Evolutionary conservation across 163 green algal species (phyloP).

Genomic region (Prototheca stagnorum): DNA sequence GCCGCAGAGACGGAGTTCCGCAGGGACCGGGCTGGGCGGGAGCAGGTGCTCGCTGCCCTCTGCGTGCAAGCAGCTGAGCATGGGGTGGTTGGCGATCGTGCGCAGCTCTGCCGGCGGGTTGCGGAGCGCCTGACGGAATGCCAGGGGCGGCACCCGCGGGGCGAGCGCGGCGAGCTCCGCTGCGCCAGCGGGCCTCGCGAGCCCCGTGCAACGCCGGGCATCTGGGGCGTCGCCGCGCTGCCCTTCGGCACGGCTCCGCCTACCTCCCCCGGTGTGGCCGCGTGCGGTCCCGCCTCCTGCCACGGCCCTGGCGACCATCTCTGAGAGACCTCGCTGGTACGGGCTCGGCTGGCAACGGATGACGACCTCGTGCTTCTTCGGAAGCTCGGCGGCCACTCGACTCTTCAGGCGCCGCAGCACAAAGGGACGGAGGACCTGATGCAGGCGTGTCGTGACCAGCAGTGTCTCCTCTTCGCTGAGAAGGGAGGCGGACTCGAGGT

Average conservation of each 20-base stretch:
- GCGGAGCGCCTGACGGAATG: slow-evolving; percentile 40
- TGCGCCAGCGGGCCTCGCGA: not conserved
- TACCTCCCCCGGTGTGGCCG: no score
- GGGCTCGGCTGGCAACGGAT: not conserved
- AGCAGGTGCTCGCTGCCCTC: no score
- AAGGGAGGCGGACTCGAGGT: not conserved
- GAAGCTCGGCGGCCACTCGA: slow-evolving; percentile 60
- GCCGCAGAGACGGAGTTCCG: slow-evolving; percentile 47
- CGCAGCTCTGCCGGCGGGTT: slow-evolving; percentile 75
- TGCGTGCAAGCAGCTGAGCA: slow-evolving; percentile 30
- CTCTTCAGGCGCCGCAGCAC: slow-evolving; percentile 84
- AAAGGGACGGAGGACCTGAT: slow-evolving; percentile 85
- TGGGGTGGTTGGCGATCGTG: slow-evolving; percentile 72
- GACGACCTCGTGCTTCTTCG: no score
- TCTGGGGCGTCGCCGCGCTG: no score
- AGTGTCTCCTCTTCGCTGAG: slow-evolving; percentile 63
- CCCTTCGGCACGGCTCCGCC: no score
- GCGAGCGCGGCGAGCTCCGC: not conserved
- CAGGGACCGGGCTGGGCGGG: slow-evolving; percentile 22
- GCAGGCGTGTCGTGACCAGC: slow-evolving; percentile 76
- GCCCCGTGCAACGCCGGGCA: slow-evolving; percentile 1
- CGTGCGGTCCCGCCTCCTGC: slow-evolving; percentile 38
- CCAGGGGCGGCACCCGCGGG: no score
- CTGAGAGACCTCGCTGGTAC: slow-evolving; percentile 34
- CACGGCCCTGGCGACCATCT: slow-evolving; percentile 40